These are phyloP conservation scores for Solanum piurae DNA, from an alignment of 257 asterid genomes.

Conservation along the genomic window DNA sequence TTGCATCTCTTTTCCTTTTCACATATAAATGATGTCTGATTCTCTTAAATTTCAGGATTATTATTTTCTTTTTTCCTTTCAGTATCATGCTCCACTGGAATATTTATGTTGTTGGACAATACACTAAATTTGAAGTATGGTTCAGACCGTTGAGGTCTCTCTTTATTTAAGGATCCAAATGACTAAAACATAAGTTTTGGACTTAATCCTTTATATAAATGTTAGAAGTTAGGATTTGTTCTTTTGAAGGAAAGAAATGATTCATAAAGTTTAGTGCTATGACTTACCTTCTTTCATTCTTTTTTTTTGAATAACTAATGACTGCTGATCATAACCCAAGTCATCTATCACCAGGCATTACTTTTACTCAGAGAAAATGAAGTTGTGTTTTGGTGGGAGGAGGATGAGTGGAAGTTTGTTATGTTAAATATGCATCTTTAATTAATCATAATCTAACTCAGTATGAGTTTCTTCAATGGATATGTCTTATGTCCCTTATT, in stretches of 20 bases:
- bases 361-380: background rate
- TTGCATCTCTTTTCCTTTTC: background rate
- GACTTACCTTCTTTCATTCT: background rate
- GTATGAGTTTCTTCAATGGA: background rate
- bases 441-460: background rate
- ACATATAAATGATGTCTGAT: slow-evolving; percentile 16
- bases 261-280: background rate
- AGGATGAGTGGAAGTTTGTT: background rate
- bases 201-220: background rate
- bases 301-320: background rate
- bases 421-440: background rate
- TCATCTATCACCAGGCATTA: background rate
- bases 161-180: background rate
- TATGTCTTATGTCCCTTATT: background rate
- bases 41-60: background rate
- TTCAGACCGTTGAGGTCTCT: background rate
- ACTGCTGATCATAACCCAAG: background rate
- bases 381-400: background rate
- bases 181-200: background rate
- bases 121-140: background rate
- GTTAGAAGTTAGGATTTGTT: background rate
- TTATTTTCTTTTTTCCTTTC: background rate
- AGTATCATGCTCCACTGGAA: background rate
- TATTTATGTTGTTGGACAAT: background rate
- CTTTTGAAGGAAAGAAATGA: background rate